Base-by-base conservation (phyloP, 805 yeast species). In the Wickerhamiella spandovensis region DNA sequence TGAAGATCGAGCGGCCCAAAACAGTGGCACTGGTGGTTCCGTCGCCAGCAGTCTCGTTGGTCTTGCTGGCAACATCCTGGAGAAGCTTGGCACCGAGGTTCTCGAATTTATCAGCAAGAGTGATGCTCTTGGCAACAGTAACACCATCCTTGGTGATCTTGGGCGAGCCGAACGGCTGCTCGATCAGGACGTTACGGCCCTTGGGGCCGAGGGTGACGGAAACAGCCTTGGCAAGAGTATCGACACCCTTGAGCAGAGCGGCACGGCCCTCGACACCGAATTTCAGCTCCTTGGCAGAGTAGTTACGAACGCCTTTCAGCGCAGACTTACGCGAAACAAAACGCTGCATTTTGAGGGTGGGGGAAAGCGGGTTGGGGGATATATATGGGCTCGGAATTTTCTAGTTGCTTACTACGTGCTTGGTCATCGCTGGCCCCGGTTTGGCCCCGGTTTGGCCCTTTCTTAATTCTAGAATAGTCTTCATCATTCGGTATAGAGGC, bases 91-190 rank as follows among this genome's bases (percentile, higher is more conserved):
- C 96, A 53, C 98, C 98, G 75, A 92, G 75, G 71, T 90, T 90
- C 74, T 90, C 97, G 63, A 89, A 90, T 69, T 82, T 86, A 74
- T 92, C 94, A 66, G 82, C 72, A 58, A 92, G 73, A 42, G 78
- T 77, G 61, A 90, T 79, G 50, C 94, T 81, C 64, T 76, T 79
- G 54, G 98, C 98, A 53, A 90, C 97, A 45, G 97, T 87, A 48
- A 88, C 97, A 78, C 98, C 98, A 68, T 90, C 98, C 74, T 90
- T 90, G 70, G 98, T 90, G 76, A 90, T 90, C 75, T 90, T 90
- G 61, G 98, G 98, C 48, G 95, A 78, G 58, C 96, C 97, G 59
- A 86, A 92, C 56, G 86, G 83, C 73, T 92, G 98, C 73, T 90
- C 97, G 65, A 92, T 89, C 60, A 90, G 76, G 38, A 88, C 98